Base-by-base conservation (phyloP, 805 yeast genomes). In the Scheffersomyces coipomensis region DNA sequence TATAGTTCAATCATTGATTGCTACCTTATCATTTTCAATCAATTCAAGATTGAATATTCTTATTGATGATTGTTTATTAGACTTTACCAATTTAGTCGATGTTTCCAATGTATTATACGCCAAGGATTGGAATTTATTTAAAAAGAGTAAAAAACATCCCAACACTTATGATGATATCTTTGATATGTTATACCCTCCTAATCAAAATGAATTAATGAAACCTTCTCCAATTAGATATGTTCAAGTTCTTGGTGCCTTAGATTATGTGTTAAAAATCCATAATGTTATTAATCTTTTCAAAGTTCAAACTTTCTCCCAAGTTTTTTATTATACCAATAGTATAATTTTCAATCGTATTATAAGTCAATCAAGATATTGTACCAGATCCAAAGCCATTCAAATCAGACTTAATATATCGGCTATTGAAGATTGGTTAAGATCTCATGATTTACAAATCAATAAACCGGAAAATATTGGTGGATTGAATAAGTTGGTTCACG, bases 401-500 rank as follows among this genome's bases (percentile, higher is more conserved):
- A 83, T 93, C 33, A 71, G 97, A 39, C 74, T 93, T 39, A 93
- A 93, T 52, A 53, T 93, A 8, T 88, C 97, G 0, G 76, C 85
- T 4, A 64, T 93, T 32, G 97, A 93, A 60, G 97, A 93, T 55
- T 93, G 99, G 99, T 76, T 91, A 22, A 76, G 95, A 43, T 71
- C 78, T 5, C 84, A 82, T 49, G 79, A 81, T 51, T 67, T 75
- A 47, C 69, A 70, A 21, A 78, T 58, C 3, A 55, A 43, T 33
- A 52, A 49, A 33, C 67, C 69, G 1, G 71, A 65, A 4, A 42
- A 16, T 5, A 42, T 59, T 22, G 73, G 73, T 0, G 60, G 60
- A 8, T 44, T 68, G 15, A 35, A 37, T 9, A 39, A 37, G 6
- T 45, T 64, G 19, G 38, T 56, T 25, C 51, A 44, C 9, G 41